A percentile compares a stretch with the other conserved stretches of the same genome.
Evolutionary conservation across 2,329 filamentous ascomycete genomes (phyloP).

Genomic region (Endoconidiophora laricicola): DNA sequence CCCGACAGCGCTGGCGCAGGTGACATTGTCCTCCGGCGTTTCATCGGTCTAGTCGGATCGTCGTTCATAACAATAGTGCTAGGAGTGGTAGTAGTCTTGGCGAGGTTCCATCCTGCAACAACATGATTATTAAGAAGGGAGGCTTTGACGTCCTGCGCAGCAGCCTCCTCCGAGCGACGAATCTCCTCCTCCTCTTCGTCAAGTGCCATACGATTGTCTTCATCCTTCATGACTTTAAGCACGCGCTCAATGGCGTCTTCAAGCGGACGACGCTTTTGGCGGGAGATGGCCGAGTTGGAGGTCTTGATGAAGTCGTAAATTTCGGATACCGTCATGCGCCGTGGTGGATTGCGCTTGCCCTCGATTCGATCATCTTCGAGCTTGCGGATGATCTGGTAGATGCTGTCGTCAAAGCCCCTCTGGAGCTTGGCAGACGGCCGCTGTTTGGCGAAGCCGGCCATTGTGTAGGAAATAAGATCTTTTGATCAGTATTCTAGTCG

Average conservation of each 20-base stretch:
- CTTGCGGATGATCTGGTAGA: slow-evolving; percentile 67
- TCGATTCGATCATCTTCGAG: slow-evolving; percentile 48
- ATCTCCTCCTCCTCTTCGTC: slow-evolving; percentile 23
- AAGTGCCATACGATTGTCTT: slow-evolving; percentile 32
- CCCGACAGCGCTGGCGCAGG: slow-evolving; percentile 12
- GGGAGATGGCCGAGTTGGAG: slow-evolving; percentile 74
- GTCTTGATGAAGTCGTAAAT: slow-evolving; percentile 68
- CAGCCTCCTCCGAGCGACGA: slow-evolving; percentile 12
- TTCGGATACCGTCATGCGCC: slow-evolving; percentile 35
- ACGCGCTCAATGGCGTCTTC: slow-evolving; percentile 78
- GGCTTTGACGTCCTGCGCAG: slow-evolving; percentile 15
- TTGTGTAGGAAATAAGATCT: slow-evolving; percentile 14
- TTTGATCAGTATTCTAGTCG: no score
- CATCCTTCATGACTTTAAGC: slow-evolving; percentile 53
- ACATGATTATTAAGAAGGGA: slow-evolving; percentile 27
- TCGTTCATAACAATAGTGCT: slow-evolving; percentile 17
- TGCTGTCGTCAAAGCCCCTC: slow-evolving; percentile 47
- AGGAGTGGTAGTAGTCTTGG: slow-evolving; percentile 10
- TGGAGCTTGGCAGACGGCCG: slow-evolving; percentile 20
- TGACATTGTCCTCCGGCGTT: slow-evolving; percentile 14
- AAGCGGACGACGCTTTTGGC: slow-evolving; percentile 64
- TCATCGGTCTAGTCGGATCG: slow-evolving; percentile 20
- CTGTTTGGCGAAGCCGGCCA: slow-evolving; percentile 16
- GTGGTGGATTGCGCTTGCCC: slow-evolving; percentile 17
- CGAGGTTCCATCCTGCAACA: slow-evolving; percentile 24